These are phyloP conservation scores for Vitis vinifera DNA, from an alignment of 164 flowering plant species.

Conservation along the genomic window ASM3070453v1 NC_081820.1:26852501-26853000, in stretches of 20 bases:
- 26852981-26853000: no score
- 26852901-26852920: constrained; percentile 68
- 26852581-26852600: constrained; percentile 22
- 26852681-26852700: constrained; percentile 29
- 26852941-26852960: constrained; percentile 52
- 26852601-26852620: constrained; percentile 70
- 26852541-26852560: not conserved
- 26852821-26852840: constrained; percentile 35
- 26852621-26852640: constrained; percentile 75
- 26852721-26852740: constrained; percentile 79
- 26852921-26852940: constrained; percentile 75
- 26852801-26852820: constrained; percentile 39
- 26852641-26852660: constrained; percentile 67
- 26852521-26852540: not conserved
- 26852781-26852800: constrained; percentile 53
- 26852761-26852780: constrained; percentile 70
- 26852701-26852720: constrained; percentile 66
- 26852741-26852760: constrained; percentile 66
- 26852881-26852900: constrained; percentile 89
- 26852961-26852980: no score
- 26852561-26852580: constrained; percentile 30
- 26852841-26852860: constrained; percentile 20
- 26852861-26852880: constrained; percentile 30
- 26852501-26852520: no score
- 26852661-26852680: constrained; percentile 40